phyloP scores from a whole-genome alignment of 176 grass and related monocot genomes.

The Oryza officinalis region DNA sequence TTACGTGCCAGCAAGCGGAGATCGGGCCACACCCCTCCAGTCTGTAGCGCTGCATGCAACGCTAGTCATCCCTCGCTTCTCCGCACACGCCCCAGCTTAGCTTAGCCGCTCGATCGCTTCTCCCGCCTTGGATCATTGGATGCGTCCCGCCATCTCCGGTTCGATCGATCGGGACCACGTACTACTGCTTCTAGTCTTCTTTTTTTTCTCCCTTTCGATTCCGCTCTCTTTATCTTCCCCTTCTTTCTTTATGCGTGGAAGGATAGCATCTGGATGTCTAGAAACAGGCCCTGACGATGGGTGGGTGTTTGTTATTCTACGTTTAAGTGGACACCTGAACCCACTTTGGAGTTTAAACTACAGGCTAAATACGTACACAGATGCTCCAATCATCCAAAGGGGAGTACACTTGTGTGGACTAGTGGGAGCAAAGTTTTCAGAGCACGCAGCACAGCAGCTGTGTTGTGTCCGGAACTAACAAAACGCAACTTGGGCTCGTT shows the following conservation, averaged over 20 bases:
- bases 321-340: background rate
- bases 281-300: background rate
- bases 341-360: background rate
- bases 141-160: slow-evolving; percentile 27
- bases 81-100: background rate
- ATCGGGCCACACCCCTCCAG: background rate
- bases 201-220: background rate
- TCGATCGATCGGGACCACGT: slow-evolving; percentile 23
- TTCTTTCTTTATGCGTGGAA: slow-evolving; percentile 18
- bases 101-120: background rate
- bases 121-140: slow-evolving; percentile 33
- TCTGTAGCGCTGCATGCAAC: slow-evolving; percentile 19
- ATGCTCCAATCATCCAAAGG: background rate
- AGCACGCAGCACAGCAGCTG: background rate
- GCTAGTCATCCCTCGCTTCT: background rate
- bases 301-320: background rate
- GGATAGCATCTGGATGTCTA: slow-evolving; percentile 11
- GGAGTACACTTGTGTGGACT: background rate
- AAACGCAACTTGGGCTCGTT: background rate
- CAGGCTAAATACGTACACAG: background rate
- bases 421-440: background rate
- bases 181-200: slow-evolving; percentile 29
- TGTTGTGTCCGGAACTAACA: background rate
- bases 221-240: background rate
- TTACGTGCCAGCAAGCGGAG: slow-evolving; percentile 11